These are phyloP conservation scores for Botrytis fabae DNA, from an alignment of 2,329 filamentous ascomycete species.

Conservation along the genomic window DNA sequence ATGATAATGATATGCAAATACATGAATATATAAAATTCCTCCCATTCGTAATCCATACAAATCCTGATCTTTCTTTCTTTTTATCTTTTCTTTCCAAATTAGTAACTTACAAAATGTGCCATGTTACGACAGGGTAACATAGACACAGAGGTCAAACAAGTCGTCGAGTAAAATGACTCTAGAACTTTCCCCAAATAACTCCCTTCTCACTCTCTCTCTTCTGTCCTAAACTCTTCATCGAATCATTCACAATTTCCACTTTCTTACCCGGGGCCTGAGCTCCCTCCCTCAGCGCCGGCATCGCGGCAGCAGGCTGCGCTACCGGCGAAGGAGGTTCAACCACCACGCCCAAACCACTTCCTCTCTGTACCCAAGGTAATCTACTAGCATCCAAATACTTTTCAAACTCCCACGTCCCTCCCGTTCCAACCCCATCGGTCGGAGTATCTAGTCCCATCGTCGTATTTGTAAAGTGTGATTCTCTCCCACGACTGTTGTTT, in stretches of 20 bases:
- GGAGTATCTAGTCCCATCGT: constrained; percentile 9
- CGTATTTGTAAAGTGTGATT: constrained; percentile 10
- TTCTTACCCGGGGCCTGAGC: not conserved
- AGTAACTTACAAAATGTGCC: not conserved
- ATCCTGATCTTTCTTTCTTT: not conserved
- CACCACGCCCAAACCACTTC: not conserved
- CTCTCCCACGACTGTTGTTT: not conserved
- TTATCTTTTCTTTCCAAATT: not conserved
- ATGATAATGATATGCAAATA: not conserved
- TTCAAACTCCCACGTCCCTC: constrained; percentile 19
- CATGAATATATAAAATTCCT: not conserved
- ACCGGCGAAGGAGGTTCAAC: not conserved
- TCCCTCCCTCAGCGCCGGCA: not conserved
- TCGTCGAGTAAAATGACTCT: not conserved
- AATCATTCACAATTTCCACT: constrained; percentile 2
- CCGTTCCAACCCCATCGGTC: constrained; percentile 3
- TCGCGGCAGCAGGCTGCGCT: not conserved
- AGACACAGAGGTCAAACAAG: not conserved
- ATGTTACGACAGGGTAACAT: not conserved
- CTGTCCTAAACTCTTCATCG: not conserved
- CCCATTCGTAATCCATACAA: not conserved
- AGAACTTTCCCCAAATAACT: not conserved
- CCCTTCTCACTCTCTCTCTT: constrained; percentile 8
- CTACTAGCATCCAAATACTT: not conserved
- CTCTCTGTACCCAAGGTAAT: not conserved